A percentile compares a stretch with the other conserved stretches of the same genome.
Evolutionary conservation across 305 asterid species (phyloP).

Genomic region (Fraxinus xanthoxyloides): DNA sequence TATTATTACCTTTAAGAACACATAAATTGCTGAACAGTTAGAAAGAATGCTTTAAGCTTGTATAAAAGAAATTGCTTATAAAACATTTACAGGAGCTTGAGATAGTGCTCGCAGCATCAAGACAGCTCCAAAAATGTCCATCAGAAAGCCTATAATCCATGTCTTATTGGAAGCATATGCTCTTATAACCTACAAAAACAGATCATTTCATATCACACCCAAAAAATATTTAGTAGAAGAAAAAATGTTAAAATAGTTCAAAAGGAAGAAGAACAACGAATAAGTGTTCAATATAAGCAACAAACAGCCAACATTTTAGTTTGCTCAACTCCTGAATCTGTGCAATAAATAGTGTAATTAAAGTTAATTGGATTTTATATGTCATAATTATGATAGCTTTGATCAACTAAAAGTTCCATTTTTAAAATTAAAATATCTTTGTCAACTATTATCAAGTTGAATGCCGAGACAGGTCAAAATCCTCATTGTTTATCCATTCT

Average conservation of each 20-base stretch:
- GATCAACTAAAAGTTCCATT: neutral
- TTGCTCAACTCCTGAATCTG: neutral
- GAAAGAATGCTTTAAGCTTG: neutral
- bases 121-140: constrained; percentile 94
- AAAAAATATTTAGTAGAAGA: neutral
- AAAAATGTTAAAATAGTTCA: neutral
- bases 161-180: constrained; percentile 85
- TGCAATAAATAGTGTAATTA: neutral
- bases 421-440: neutral
- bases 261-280: neutral
- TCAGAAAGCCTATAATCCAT: constrained; percentile 82
- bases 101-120: constrained; percentile 92
- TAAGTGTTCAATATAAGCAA: neutral
- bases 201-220: neutral
- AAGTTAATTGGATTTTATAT: neutral
- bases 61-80: neutral
- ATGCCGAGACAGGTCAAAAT: neutral
- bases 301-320: neutral
- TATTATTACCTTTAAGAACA: neutral
- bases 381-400: neutral
- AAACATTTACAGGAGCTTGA: constrained; percentile 76
- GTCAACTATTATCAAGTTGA: neutral
- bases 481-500: neutral
- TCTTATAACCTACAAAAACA: constrained; percentile 69
- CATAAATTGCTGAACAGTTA: neutral